These are phyloP conservation scores for Gautieria morchelliformis DNA, from an alignment of 768 basidiomycete species.

Conservation along the genomic window DNA sequence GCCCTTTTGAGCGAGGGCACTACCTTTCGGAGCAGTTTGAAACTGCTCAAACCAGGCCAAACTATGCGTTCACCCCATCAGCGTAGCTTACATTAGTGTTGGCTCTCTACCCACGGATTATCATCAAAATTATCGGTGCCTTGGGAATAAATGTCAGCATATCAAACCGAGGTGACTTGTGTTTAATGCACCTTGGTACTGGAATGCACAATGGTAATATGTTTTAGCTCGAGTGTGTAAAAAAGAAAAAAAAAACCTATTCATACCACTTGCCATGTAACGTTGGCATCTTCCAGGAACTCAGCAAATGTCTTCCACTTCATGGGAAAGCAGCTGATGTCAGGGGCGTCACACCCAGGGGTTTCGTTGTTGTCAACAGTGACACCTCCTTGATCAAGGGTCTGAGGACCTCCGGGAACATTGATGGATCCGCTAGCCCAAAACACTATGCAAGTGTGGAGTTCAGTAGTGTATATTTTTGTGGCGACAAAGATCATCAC, in stretches of 20 bases:
- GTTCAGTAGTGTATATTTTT: neutral
- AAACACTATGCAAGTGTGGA: neutral
- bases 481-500: neutral
- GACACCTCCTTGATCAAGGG: conserved; percentile 4
- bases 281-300: conserved; percentile 1
- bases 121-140: conserved; percentile 9
- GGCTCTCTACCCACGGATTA: conserved; percentile 1
- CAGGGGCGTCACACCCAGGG: conserved; percentile 6
- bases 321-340: conserved; percentile 9
- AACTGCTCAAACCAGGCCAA: conserved; percentile 6
- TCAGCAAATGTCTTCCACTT: conserved; percentile 9
- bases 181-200: conserved; percentile 6
- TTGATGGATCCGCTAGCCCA: conserved; percentile 12
- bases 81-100: too few species aligned
- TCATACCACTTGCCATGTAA: conserved; percentile 8
- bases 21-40: neutral
- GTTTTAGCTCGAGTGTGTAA: neutral
- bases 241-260: neutral
- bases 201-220: neutral
- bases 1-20: conserved; percentile 3
- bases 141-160: neutral
- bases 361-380: conserved; percentile 11
- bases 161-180: neutral
- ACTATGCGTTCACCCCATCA: neutral
- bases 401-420: conserved; percentile 10